Evolutionary conservation across 371 early-diverging fungal species (phyloP).

Genomic region (Smittium mucronatum): DNA sequence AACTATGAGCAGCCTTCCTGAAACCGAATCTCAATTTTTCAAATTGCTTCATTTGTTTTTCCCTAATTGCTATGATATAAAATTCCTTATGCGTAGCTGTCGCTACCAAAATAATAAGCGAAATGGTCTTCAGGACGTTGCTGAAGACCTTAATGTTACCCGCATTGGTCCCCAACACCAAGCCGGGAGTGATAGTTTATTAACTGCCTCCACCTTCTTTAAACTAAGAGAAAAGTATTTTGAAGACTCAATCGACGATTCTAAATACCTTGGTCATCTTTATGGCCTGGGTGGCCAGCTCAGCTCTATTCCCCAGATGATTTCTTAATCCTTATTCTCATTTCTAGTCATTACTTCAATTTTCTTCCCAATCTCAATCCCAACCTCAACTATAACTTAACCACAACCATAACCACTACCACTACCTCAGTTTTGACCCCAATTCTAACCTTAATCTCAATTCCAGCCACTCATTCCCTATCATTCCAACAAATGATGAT

Average conservation of each 20-base stretch:
- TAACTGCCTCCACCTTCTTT: conserved; percentile 95
- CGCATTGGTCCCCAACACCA: conserved; percentile 98
- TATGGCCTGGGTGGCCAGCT: conserved; percentile 23
- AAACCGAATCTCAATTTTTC: conserved; percentile 90
- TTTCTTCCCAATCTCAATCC: too few relatives aligned
- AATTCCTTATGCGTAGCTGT: conserved; percentile 93
- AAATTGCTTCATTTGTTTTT: conserved; percentile 87
- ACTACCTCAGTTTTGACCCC: too few relatives aligned
- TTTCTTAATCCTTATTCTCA: too few relatives aligned
- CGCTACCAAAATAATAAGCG: conserved; percentile 64
- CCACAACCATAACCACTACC: too few relatives aligned
- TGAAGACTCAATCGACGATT: conserved; percentile 86
- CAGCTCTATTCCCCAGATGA: too few relatives aligned
- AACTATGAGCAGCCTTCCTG: conserved; percentile 83
- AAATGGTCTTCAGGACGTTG: conserved; percentile 98
- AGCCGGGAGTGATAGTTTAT: conserved; percentile 96
- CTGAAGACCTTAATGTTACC: conserved; percentile 86
- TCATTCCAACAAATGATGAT: too few relatives aligned
- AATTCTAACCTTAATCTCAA: too few relatives aligned
- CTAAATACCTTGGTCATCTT: conserved; percentile 53
- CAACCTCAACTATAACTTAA: too few relatives aligned
- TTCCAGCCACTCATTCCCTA: too few relatives aligned
- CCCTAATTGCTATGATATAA: conserved; percentile 98
- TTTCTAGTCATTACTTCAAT: too few relatives aligned
- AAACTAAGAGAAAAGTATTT: conserved; percentile 91